Base-by-base conservation (phyloP, 2,329 filamentous ascomycete genomes). In the Clonostachys rhizophaga region DNA sequence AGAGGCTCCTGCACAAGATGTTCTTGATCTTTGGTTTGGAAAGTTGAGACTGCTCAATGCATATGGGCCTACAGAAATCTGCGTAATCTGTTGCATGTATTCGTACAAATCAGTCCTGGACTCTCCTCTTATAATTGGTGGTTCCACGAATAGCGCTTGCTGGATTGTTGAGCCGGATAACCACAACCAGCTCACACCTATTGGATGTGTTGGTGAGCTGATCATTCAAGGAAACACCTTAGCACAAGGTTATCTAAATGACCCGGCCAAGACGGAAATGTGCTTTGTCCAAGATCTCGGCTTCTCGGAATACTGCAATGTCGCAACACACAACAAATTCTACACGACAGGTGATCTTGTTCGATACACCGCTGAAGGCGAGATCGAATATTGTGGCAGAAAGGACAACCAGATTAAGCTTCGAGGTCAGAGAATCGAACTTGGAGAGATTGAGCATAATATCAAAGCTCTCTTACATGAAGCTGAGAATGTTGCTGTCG, bases 361-460 rank as follows among this genome's bases (percentile, higher is more conserved):
- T 4, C 89, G 18, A 78, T 96, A 67, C 77, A 58, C 56, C 37
- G 72, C 71, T 20, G 37, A 45, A 14, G 45, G 45, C 13, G 49
- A 50, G 16, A 55, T 72, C n/a, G 49, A 59, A 1, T 70, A 65
- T 45, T 51, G 74, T 44, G 75, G 74, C 43, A 63, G 76, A 34
- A 74, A 74, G 51, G 76, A 80, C 53, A 66, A 65, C 1, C 76
- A 80, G 56, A 67, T 79, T 40, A 81, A 81, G 54, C 56, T 81
- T 13, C 66, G 70, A 30, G 81, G 80, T 41, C 78, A 70, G 47
- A 57, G 75, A 47, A 63, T 76, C 48, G 80, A 73, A 58, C 62
- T 74, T 8, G 44, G 80, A 1, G 90, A 95, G 59, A 86, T 95
- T 47, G 86, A 83, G 48, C 77, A 77, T 14, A n/a, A 45, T 14